Base-by-base conservation (phyloP, 2,329 filamentous ascomycete genomes). In the Colletotrichum camelliae region DNA sequence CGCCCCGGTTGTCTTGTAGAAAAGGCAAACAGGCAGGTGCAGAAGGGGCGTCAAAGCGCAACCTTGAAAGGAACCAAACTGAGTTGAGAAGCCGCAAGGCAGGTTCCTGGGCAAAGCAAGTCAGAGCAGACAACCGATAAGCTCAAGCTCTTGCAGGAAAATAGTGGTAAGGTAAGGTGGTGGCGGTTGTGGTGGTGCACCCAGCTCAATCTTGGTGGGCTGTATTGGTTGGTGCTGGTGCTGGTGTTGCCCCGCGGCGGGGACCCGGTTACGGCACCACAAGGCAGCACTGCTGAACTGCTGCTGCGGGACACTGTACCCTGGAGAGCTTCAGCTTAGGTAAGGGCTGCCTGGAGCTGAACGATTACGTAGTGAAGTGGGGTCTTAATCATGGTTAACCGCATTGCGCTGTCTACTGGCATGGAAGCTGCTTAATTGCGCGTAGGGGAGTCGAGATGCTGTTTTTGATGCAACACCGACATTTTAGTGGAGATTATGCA, bases 301-400 rank as follows among this genome's bases (percentile, higher is more conserved):
- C 43, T 52, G 37, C 24, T 31, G 65, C 57, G 37, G 55, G 5
- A 27, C 24, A 27, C 24, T 27, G 43, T 24, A 24, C 24, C 24
- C 4, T 24, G 24, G 24, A 57, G 43, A 74, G 66, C 66, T 74
- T 10, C 21, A 62, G 58, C 58, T 68, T 39, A n/a, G 48, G 35
- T 35, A 57, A 35, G 35, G n/a, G 18, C n/a, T 35, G 13, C 60
- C 60, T 21, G 33, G 55, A 27, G 27, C 55, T 58, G 48, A 24
- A 15, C 65, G 66, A 64, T 73, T 73, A 73, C 71, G 66, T 73
- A 70, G 71, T 43, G 31, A 5, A 52, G 66, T 70, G 62, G 52
- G 37, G 65, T 16, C 2, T 2, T 10, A 7, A 10, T 8, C 29
- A 24, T 18, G 33, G 21, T 65, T 37, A 24, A 33, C 37, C 4